These are phyloP conservation scores for Lipomyces sp. DNA, from an alignment of 805 yeast species.

Conservation along the genomic window DNA sequence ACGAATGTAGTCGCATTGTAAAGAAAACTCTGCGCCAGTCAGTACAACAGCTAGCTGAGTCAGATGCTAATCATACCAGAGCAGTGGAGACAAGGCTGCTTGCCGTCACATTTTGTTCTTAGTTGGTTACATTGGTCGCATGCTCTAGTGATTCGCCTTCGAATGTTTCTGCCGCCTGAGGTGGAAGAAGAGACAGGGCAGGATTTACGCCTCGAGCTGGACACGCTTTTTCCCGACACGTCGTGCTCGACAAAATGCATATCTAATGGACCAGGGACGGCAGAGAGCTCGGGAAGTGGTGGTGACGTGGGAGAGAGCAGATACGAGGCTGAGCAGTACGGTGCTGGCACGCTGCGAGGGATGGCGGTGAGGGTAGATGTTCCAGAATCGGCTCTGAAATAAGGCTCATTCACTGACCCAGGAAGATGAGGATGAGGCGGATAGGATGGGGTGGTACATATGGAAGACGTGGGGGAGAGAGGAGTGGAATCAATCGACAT, in stretches of 20 bases:
- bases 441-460: not conserved
- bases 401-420: too few relatives aligned
- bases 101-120: conserved; percentile 57
- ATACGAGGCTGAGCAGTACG: not conserved
- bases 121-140: conserved; percentile 56
- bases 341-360: not conserved
- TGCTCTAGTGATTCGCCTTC: conserved; percentile 44
- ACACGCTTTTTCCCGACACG: not conserved
- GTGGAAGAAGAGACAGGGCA: not conserved
- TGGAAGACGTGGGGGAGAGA: not conserved
- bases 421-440: not conserved
- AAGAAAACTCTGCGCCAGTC: conserved; percentile 29
- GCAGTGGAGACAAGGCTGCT: conserved; percentile 53
- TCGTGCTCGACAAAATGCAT: not conserved
- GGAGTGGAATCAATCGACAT: not conserved
- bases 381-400: not conserved
- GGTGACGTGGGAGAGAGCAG: not conserved
- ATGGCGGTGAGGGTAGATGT: not conserved
- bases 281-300: not conserved
- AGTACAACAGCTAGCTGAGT: too few relatives aligned
- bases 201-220: not conserved
- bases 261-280: not conserved
- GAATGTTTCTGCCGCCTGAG: not conserved
- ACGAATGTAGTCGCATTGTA: conserved; percentile 50
- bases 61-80: conserved; percentile 33